Evolutionary conservation across 768 basidiomycete genomes (phyloP), one percentile per base, ranked within the genome.

Genomic region (Termitomyces sp.): DNA sequence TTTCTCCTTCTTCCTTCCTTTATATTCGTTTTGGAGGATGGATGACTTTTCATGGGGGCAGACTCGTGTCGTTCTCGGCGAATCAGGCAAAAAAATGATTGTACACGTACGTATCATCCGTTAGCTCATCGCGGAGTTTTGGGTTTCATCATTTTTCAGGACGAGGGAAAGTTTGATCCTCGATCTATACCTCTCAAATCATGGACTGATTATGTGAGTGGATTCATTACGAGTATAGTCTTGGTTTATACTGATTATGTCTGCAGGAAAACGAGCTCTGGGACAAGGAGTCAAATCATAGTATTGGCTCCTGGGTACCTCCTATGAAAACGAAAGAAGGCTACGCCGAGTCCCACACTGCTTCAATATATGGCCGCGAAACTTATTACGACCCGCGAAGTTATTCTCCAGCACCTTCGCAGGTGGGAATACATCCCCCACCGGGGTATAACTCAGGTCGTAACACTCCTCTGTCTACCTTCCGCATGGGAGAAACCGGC

Each of bases 21-120:
- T 97, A 13, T 95, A 94, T 70, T 94, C 93, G 5, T 96, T 98
- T 87, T 98, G 94, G 95, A 81, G 77, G 63, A 97, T 98, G 94
- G 95, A 96, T 70, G 94, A 96, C 72, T 97, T 96, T 83, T 92
- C 90, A 0, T 94, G 94, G 93, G 94, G 94, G 81, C 79, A 82
- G 26, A 96, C 94, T 1, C 90, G 92, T 83, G 69, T 95, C 59
- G 94, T 99, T 13, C 73, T 97, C 60, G 94, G 95, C 61, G 96
- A 98, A 72, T 82, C 87, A 31, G 96, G 96, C 18, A 97, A 97
- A 82, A 97, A 96, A 74, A 76, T 98, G 59, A 85, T 98, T 63
- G 86, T 98, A 43, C 95, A 98, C 70, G 93, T 94, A 69, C 47
- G 47, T 56, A 91, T 6, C 39, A 91, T 7, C 39, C 27, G 34